Evolutionary conservation across 495 filamentous ascomycete genomes (phyloP), one percentile per base, ranked within the genome.

Genomic region (Pyronema omphalodes): DNA sequence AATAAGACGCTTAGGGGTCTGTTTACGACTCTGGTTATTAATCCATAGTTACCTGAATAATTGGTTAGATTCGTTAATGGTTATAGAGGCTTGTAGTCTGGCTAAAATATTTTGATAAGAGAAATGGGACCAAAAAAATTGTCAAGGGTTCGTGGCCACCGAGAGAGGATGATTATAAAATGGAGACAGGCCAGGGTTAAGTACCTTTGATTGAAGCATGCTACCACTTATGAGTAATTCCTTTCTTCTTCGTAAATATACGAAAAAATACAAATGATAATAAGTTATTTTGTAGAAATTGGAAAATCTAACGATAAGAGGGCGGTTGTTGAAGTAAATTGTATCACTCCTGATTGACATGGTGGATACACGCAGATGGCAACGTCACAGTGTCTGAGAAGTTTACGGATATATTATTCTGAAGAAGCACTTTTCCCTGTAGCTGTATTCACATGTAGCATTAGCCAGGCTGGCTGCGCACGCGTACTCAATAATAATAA

Each of bases 301-400:
- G 77, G 76, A 0, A 67, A 61, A 19, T 60, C 66, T 0, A 58
- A 60, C 19, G 69, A 79, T 51, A 62, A 62, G 0, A 66, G 69
- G 62, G 71, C 76, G 6, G 77, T 82, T 0, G 68, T 81, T 6
- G 74, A 78, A 58, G 69, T 70, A 43, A 70, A 71, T 45, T 67
- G 72, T 51, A 69, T 74, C 33, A 76, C 81, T 65, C 79, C 78
- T 11, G 67, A 62, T 6, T 58, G 76, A 11, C 71, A 73, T 40
- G 72, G 73, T 7, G 74, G 76, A 11, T 77, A 79, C 50, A 76
- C 77, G 0, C 73, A 76, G 58, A 73, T 79, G 67, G 72, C 74
- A 17, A 77, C 74, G 0, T 80, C 56, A 75, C 75, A 41, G 14
- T 45, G 7, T 9, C 9, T 45, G 43, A 45, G 14, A 45, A 45